These are phyloP conservation scores for Fusarium zealandicum DNA, from an alignment of 2,329 filamentous ascomycete species.

Conservation along the genomic window DNA sequence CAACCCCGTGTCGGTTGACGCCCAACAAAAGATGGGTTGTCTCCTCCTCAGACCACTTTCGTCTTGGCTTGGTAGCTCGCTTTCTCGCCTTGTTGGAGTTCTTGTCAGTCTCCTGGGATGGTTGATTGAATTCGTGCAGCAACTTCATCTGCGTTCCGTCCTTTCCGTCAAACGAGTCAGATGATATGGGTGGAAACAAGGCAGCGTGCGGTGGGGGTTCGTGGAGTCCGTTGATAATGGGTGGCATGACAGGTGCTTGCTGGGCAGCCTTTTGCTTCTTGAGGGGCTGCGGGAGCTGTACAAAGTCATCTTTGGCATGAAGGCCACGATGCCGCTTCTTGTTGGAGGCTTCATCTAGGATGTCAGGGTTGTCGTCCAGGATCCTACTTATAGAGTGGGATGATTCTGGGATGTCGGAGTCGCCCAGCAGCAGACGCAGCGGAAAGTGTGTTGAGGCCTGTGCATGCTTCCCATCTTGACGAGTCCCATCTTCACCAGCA, in stretches of 20 bases:
- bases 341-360: slow-evolving; percentile 53
- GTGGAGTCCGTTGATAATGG: slow-evolving; percentile 70
- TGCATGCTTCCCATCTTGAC: slow-evolving; percentile 38
- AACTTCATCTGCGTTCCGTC: slow-evolving; percentile 53
- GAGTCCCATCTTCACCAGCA: slow-evolving; percentile 31
- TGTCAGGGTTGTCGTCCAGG: slow-evolving; percentile 54
- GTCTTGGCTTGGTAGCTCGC: slow-evolving; percentile 63
- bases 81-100: slow-evolving; percentile 55
- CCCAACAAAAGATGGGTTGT: slow-evolving; percentile 68
- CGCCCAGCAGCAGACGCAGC: slow-evolving; percentile 52
- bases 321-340: slow-evolving; percentile 63
- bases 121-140: slow-evolving; percentile 52
- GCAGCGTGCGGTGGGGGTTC: slow-evolving; percentile 67
- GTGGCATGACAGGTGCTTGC: slow-evolving; percentile 62
- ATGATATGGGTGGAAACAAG: slow-evolving; percentile 69
- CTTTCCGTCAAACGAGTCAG: slow-evolving; percentile 60
- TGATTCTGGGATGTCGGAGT: slow-evolving; percentile 49
- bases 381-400: slow-evolving; percentile 56
- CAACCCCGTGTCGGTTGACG: slow-evolving; percentile 68
- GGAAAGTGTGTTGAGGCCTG: slow-evolving; percentile 44
- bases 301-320: slow-evolving; percentile 65
- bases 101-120: slow-evolving; percentile 45
- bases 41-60: slow-evolving; percentile 71
- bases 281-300: slow-evolving; percentile 68
- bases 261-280: slow-evolving; percentile 69